phyloP scores from a whole-genome alignment of 257 asterid species.

The Solanum bukasovii region DNA sequence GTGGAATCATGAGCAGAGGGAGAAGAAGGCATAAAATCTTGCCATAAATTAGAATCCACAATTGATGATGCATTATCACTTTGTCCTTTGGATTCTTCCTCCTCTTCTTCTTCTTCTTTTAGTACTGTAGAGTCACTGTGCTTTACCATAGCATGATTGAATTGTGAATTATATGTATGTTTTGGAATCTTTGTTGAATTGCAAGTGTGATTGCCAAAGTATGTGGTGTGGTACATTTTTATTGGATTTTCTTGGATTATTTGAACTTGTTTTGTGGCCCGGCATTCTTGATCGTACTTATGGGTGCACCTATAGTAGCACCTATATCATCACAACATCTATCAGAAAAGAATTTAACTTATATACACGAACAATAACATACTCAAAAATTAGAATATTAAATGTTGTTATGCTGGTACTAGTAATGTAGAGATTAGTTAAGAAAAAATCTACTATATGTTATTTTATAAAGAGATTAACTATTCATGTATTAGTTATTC shows the following conservation, averaged over 20 bases:
- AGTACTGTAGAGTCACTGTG: neutral
- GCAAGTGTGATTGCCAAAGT: slow-evolving; percentile 59
- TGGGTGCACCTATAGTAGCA: slow-evolving; percentile 70
- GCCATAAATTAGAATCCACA: slow-evolving; percentile 24
- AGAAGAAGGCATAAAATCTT: slow-evolving; percentile 4
- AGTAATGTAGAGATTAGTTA: neutral
- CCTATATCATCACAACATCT: slow-evolving; percentile 24
- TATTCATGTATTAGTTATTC: neutral
- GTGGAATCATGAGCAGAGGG: neutral
- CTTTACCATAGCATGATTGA: slow-evolving; percentile 13
- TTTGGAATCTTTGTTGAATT: neutral
- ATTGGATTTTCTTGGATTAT: slow-evolving; percentile 15
- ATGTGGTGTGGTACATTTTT: slow-evolving; percentile 35
- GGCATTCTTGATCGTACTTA: slow-evolving; percentile 52
- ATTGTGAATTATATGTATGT: neutral
- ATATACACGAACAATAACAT: neutral
- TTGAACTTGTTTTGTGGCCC: slow-evolving; percentile 66
- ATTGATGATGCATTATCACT: slow-evolving; percentile 22
- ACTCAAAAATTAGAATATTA: neutral
- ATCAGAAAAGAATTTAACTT: neutral
- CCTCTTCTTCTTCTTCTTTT: neutral
- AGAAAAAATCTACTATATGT: neutral
- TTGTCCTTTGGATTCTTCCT: slow-evolving; percentile 3
- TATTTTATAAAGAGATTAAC: no score
- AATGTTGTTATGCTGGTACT: neutral